Conservation (phyloP, 352 stramenopile genomes). For the Globisporangium nagaii region DNA sequence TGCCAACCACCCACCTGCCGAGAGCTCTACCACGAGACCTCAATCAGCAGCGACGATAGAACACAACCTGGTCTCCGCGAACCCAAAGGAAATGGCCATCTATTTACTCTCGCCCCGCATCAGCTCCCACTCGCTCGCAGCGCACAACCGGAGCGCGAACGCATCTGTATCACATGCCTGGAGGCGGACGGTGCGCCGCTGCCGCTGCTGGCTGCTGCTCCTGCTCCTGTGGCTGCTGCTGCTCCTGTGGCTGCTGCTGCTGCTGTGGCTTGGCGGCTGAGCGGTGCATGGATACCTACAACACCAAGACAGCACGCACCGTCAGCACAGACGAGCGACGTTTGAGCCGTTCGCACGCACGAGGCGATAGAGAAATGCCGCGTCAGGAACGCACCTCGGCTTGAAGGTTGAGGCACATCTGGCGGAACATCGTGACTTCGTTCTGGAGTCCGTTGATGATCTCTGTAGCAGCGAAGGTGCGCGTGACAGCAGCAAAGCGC, state of each 20-base stretch:
- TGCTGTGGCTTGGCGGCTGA: neutral
- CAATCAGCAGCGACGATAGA: too few species aligned
- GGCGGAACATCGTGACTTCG: slow-evolving; percentile 76
- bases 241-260: too few species aligned
- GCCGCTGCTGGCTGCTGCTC: too few species aligned
- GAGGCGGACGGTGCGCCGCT: slow-evolving; percentile 6
- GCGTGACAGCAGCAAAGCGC: too few species aligned
- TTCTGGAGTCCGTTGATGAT: slow-evolving; percentile 66
- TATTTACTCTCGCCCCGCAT: neutral
- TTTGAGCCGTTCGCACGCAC: too few species aligned
- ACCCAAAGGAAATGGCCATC: too few species aligned
- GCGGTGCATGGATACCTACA: slow-evolving; percentile 10
- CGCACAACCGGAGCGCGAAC: too few species aligned
- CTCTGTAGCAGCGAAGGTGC: slow-evolving; percentile 13
- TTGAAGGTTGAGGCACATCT: slow-evolving; percentile 81
- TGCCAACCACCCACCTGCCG: too few species aligned
- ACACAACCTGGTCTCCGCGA: too few species aligned
- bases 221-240: too few species aligned
- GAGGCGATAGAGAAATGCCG: neutral
- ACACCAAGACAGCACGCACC: neutral
- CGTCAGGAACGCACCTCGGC: slow-evolving; percentile 66
- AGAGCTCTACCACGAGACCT: too few species aligned
- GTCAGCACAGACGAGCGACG: neutral
- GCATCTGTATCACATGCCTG: slow-evolving; percentile 21
- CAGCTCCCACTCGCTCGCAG: neutral